Conservation (phyloP, 176 grass and related monocot genomes). For the Avena eriantha region DNA sequence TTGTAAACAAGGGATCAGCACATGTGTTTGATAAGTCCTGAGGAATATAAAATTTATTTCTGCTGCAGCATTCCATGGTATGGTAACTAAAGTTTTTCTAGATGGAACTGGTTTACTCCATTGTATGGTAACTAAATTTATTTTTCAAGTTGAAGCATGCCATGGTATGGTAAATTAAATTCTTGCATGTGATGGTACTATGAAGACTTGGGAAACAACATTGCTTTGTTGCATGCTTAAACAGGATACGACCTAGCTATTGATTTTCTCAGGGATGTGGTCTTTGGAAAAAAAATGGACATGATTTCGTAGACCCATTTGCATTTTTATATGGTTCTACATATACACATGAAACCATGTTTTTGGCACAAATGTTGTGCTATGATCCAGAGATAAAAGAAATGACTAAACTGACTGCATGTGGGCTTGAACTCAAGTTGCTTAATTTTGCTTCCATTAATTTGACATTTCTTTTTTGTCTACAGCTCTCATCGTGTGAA, state of each 20-base stretch:
- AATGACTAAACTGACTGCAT: neutral
- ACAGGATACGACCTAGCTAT: neutral
- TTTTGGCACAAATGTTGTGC: conserved; percentile 5
- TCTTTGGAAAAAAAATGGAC: neutral
- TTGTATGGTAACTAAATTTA: neutral
- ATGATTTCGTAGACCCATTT: neutral
- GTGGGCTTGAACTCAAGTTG: conserved; percentile 17
- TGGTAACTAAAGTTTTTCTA: neutral
- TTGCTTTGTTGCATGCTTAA: neutral
- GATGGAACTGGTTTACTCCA: neutral
- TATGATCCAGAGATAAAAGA: conserved; percentile 7
- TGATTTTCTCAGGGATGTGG: neutral
- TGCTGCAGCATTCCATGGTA: neutral
- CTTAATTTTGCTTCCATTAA: conserved; percentile 17
- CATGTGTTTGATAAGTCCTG: conserved; percentile 4
- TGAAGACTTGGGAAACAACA: neutral
- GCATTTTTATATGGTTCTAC: conserved; percentile 21
- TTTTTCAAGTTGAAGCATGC: neutral
- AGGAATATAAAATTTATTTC: neutral
- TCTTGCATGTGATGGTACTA: neutral
- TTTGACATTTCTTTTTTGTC: conserved; percentile 26
- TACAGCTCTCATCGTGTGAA: conserved; percentile 54
- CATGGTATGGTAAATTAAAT: neutral
- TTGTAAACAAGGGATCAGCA: conserved; percentile 16
- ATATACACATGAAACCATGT: neutral